Percentiles rank a stretch among this genome's conserved stretches.
These are phyloP conservation scores for Zygosaccharomyces bailii DNA, from an alignment of 805 yeast genomes.

Conservation along the genomic window DNA sequence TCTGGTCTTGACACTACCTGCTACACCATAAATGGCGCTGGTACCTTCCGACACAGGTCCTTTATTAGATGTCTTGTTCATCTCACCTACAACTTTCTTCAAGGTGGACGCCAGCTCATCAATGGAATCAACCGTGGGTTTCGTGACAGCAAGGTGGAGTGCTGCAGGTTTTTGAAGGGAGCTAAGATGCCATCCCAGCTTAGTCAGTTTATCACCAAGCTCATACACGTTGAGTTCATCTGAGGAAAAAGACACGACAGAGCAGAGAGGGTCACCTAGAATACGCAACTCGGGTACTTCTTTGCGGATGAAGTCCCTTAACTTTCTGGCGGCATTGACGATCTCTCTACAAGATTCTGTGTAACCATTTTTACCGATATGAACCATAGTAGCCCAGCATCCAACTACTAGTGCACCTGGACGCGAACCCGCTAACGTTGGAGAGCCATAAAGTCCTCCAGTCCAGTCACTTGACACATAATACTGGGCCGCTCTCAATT, in stretches of 20 bases:
- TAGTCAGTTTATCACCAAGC: conserved; percentile 64
- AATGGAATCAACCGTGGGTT: conserved; percentile 57
- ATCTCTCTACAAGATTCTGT: conserved; percentile 61
- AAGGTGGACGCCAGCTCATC: conserved; percentile 58
- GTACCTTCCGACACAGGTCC: conserved; percentile 53
- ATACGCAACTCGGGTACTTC: conserved; percentile 58
- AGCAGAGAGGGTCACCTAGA: conserved; percentile 79
- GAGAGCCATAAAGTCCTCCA: conserved; percentile 95
- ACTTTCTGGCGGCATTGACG: conserved; percentile 56
- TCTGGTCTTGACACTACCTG: conserved; percentile 80
- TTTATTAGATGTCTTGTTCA: conserved; percentile 33
- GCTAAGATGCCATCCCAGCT: conserved; percentile 75
- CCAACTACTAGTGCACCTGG: conserved; percentile 98
- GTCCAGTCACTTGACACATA: conserved; percentile 81
- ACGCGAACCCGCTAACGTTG: conserved; percentile 93
- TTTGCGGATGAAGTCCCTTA: conserved; percentile 47
- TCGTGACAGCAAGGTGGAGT: conserved; percentile 84
- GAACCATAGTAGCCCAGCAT: conserved; percentile 91
- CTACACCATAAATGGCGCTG: conserved; percentile 91
- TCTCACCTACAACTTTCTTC: conserved; percentile 42
- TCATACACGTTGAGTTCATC: conserved; percentile 64
- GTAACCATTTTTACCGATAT: conserved; percentile 84
- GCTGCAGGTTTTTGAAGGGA: conserved; percentile 89
- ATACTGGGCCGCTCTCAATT: conserved; percentile 76
- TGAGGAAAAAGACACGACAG: conserved; percentile 79